phyloP scores from a whole-genome alignment of 306 rosid genomes.

The Hippophae gyantsensis region DNA sequence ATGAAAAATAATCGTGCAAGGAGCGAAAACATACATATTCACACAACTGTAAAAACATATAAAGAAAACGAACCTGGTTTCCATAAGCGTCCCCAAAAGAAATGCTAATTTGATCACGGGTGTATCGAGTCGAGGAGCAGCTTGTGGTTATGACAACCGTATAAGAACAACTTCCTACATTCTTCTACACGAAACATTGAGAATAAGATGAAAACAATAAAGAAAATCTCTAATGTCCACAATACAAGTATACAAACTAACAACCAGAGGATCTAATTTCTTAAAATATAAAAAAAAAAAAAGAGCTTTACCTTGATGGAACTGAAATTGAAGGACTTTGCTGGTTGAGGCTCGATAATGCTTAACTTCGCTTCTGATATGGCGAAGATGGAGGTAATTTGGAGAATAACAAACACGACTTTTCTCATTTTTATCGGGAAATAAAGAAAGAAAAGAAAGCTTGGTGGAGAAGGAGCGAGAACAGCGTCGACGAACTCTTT shows the following conservation, averaged over 20 bases:
- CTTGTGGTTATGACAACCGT: conserved; percentile 56
- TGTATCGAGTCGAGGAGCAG: conserved; percentile 52
- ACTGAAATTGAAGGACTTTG: conserved; percentile 21
- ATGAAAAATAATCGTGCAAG: neutral
- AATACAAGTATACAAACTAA: neutral
- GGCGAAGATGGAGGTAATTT: neutral
- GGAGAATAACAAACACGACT: neutral
- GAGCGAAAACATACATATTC: too few species aligned
- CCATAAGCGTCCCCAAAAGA: conserved; percentile 73
- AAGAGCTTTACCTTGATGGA: conserved; percentile 15
- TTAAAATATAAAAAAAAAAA: neutral
- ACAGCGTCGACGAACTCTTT: too few species aligned
- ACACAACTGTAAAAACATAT: too few species aligned
- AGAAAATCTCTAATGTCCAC: neutral
- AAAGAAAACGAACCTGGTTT: conserved; percentile 43
- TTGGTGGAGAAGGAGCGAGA: too few species aligned
- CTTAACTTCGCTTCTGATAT: conserved; percentile 14
- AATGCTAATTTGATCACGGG: conserved; percentile 59
- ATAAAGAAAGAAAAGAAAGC: neutral
- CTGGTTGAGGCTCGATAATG: conserved; percentile 35
- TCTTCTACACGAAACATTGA: conserved; percentile 20
- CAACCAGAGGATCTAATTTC: neutral
- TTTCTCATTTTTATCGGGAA: conserved; percentile 1
- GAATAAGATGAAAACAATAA: neutral
- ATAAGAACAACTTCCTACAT: conserved; percentile 44